Percentiles rank a stretch among this genome's conserved stretches.
These are phyloP conservation scores for Crithidia acanthocephali DNA, from an alignment of 208 protist species.

Conservation along the genomic window DNA sequence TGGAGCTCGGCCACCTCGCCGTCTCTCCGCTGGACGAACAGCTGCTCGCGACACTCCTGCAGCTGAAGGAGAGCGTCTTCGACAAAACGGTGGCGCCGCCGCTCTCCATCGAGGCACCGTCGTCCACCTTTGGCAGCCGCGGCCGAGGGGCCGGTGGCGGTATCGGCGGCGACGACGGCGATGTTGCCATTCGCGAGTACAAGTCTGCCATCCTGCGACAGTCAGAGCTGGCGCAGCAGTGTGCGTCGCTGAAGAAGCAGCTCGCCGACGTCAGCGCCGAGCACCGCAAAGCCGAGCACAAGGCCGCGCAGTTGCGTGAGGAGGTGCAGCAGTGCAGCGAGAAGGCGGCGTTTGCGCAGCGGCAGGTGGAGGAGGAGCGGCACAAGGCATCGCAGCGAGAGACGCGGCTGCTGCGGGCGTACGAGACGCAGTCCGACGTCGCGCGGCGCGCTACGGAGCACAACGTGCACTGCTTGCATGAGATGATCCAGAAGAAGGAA, in stretches of 20 bases:
- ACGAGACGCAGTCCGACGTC: constrained; percentile 81
- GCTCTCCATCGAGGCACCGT: constrained; percentile 40
- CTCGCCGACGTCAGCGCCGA: constrained; percentile 41
- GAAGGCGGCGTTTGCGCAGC: constrained; percentile 47
- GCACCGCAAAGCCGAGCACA: constrained; percentile 31
- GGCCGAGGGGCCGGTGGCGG: background rate
- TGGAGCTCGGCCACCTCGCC: constrained; percentile 57
- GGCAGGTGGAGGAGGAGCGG: constrained; percentile 73
- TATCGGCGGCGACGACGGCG: constrained; percentile 33
- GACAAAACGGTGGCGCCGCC: constrained; percentile 66
- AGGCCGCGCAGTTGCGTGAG: constrained; percentile 48
- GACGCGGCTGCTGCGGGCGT: constrained; percentile 53
- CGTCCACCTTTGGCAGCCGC: background rate
- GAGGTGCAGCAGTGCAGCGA: constrained; percentile 49
- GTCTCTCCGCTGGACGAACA: constrained; percentile 51
- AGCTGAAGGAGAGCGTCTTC: constrained; percentile 83
- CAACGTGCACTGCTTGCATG: constrained; percentile 72
- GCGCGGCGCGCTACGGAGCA: constrained; percentile 78
- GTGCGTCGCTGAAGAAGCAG: constrained; percentile 52
- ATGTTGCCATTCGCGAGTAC: constrained; percentile 79
- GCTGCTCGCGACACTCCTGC: constrained; percentile 52
- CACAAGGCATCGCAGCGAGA: constrained; percentile 62
- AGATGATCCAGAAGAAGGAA: constrained; percentile 85
- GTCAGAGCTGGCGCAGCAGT: constrained; percentile 60
- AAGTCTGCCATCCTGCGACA: constrained; percentile 64